Base-by-base conservation (phyloP, 164 flowering plant species). In the Saururus chinensis region DNA sequence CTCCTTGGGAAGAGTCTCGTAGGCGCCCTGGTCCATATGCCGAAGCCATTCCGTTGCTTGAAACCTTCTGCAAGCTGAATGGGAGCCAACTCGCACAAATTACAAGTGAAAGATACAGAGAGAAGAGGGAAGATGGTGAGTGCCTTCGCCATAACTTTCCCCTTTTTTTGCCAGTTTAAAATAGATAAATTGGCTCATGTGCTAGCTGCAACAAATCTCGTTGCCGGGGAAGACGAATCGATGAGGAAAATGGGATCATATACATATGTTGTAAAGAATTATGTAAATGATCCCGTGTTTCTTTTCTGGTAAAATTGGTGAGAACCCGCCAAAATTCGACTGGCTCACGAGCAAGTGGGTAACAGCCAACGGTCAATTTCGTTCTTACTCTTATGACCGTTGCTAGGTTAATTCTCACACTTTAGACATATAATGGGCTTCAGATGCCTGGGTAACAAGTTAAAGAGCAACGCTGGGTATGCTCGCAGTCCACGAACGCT, bases 31-130 rank as follows among this genome's bases (percentile, higher is more conserved):
- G 68, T 84, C 97, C 91, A 86, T 90, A 60, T 76, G 73, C 59
- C 88, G 71, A 40, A 90, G 81, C 97, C 97, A 90, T 79, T 76
- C 85, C 48, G 79, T 75, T 7, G 90, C 95, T 74, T 87, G 76
- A 64, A 79, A 74, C 70, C 95, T 85, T 73, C 90, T 83, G 45
- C 57, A 71, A 59, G 88, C 95, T 87, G 76, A 45, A 26, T 21
- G 14, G 40, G 60, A 42, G 20, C 25, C 30, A 20, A 11, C 37
- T 21, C 42, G 19, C 21, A 40, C 55, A 0, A 37, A 21, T 53
- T 22, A 40, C 40, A 56, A 48, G 0, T 17, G 49, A 4, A 17
- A 12, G 11, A 45, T 2, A 30, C 6, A 6, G 37, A 30, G 37
- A 30, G 6, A 30, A 30, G 37, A 6, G n/a, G 12, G 16, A 8